These are phyloP conservation scores for Pyrrhoderma noxium DNA, from an alignment of 1,284 basidiomycete genomes.

Conservation along the genomic window DNA sequence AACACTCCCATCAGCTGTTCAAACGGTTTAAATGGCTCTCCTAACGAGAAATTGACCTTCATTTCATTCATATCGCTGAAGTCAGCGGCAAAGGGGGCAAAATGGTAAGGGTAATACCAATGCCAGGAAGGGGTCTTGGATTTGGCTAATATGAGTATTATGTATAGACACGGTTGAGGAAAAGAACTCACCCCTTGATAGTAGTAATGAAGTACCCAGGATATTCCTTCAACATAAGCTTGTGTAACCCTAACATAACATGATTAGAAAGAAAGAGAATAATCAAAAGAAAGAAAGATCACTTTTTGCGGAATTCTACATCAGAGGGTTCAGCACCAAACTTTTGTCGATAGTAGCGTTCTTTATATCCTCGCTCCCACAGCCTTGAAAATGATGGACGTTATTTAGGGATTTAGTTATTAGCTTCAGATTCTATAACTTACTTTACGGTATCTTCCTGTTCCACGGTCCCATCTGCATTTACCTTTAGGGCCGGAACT, in stretches of 20 bases:
- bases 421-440: slow-evolving; percentile 26
- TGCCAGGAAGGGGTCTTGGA: slow-evolving; percentile 91
- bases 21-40: slow-evolving; percentile 91
- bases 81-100: slow-evolving; percentile 96
- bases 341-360: slow-evolving; percentile 93
- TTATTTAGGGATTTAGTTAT: slow-evolving; percentile 10
- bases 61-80: slow-evolving; percentile 78
- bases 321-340: slow-evolving; percentile 78
- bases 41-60: slow-evolving; percentile 73
- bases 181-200: slow-evolving; percentile 82
- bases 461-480: slow-evolving; percentile 81
- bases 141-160: slow-evolving; percentile 31
- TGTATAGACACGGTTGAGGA: slow-evolving; percentile 9
- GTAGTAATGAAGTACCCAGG: slow-evolving; percentile 97
- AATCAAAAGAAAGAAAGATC: slow-evolving; percentile 26
- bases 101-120: slow-evolving; percentile 99
- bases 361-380: slow-evolving; percentile 93
- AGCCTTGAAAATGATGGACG: slow-evolving; percentile 42
- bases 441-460: slow-evolving; percentile 93
- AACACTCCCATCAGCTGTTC: slow-evolving; percentile 99
- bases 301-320: slow-evolving; percentile 69
- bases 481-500: slow-evolving; percentile 54
- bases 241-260: slow-evolving; percentile 65
- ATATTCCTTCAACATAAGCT: slow-evolving; percentile 88
- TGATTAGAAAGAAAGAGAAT: slow-evolving; percentile 19